These are phyloP conservation scores for Neoscytalidium dimidiatum DNA, from an alignment of 2,329 filamentous ascomycete species.

Conservation along the genomic window DNA sequence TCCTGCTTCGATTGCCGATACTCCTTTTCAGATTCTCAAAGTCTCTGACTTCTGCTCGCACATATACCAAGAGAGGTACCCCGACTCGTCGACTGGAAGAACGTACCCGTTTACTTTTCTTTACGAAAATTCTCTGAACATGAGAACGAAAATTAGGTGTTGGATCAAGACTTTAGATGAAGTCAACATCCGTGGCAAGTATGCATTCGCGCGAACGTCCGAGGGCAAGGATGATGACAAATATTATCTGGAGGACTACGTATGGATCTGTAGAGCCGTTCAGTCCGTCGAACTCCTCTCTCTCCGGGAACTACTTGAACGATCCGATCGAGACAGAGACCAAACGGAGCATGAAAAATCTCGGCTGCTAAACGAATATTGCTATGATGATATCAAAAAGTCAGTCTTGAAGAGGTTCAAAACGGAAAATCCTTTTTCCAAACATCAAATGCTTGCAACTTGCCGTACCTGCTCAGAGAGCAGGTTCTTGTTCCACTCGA, in stretches of 20 bases:
- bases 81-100: no score
- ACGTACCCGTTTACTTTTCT: no score
- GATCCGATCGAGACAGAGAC: no score
- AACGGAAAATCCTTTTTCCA: neutral
- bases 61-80: no score
- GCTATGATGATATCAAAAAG: neutral
- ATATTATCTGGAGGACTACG: neutral
- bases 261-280: neutral
- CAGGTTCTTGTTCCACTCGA: slow-evolving; percentile 20
- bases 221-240: neutral
- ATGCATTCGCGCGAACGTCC: neutral
- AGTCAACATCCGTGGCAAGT: neutral
- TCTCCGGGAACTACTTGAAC: neutral
- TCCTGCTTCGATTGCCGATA: neutral
- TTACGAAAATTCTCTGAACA: no score
- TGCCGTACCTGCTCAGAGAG: neutral
- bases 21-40: neutral
- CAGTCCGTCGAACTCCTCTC: neutral
- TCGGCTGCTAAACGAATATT: no score
- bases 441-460: slow-evolving; percentile 19
- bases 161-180: neutral
- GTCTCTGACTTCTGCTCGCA: neutral
- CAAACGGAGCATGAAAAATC: no score
- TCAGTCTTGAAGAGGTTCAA: neutral
- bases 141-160: neutral